Evolutionary conservation across 2,329 filamentous ascomycete species (phyloP).

Genomic region (Hypomyces rosellus): DNA sequence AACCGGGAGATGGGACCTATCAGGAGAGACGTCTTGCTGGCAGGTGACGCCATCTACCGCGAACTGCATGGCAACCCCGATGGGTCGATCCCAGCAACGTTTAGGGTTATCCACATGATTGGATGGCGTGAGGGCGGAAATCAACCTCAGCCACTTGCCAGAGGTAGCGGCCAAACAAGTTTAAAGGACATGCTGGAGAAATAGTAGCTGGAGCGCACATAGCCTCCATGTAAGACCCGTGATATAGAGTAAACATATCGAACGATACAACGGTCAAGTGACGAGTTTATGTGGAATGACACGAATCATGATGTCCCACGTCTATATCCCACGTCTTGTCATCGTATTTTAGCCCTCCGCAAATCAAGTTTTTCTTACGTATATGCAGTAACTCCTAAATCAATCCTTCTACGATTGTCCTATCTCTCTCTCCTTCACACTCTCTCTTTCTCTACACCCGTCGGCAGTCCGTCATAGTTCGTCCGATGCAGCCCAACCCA

Average conservation of each 20-base stretch:
- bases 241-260: no score
- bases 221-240: no score
- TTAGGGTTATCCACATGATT: constrained; percentile 96
- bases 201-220: constrained; percentile 24
- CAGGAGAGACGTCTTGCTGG: constrained; percentile 75
- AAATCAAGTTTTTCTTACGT: no score
- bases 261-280: no score
- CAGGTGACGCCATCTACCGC: constrained; percentile 81
- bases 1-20: constrained; percentile 77
- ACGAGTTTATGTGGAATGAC: background rate
- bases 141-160: constrained; percentile 71
- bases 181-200: constrained; percentile 70
- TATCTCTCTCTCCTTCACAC: background rate
- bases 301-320: background rate
- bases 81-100: constrained; percentile 77
- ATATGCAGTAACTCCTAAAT: no score
- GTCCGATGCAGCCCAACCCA: constrained; percentile 82
- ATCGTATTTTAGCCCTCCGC: no score
- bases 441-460: constrained; percentile 44
- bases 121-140: constrained; percentile 84
- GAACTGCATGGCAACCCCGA: constrained; percentile 79
- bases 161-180: constrained; percentile 81
- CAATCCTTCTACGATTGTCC: background rate
- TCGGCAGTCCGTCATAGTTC: constrained; percentile 94
- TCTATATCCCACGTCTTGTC: background rate